Percentiles rank a stretch among this genome's conserved stretches.
These are phyloP conservation scores for Phytophthora palmivora DNA, from an alignment of 352 stramenopile genomes.

Conservation along the genomic window DNA sequence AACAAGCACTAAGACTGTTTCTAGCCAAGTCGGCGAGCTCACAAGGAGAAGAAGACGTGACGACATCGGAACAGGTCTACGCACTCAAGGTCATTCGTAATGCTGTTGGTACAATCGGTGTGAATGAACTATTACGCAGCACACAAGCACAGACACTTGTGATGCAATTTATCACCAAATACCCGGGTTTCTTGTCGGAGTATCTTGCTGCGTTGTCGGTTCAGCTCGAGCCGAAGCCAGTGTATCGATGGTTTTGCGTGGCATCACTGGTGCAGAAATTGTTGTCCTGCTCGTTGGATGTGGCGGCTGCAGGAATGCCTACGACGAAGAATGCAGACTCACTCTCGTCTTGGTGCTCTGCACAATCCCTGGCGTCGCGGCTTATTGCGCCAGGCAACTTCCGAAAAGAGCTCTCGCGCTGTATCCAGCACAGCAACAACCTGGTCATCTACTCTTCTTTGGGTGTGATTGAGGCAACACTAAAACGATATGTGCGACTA, in stretches of 20 bases:
- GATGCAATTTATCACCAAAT: constrained; percentile 60
- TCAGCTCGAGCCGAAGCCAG: constrained; percentile 76
- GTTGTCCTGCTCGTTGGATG: constrained; percentile 59
- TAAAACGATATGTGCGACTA: constrained; percentile 65
- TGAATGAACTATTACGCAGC: constrained; percentile 70
- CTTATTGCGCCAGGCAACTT: constrained; percentile 75
- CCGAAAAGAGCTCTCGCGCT: constrained; percentile 82
- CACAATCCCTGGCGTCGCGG: constrained; percentile 57
- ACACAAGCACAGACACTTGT: constrained; percentile 62
- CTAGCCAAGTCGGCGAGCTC: constrained; percentile 42
- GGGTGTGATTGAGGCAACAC: constrained; percentile 64
- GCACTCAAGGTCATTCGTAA: constrained; percentile 73
- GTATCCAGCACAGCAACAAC: constrained; percentile 78
- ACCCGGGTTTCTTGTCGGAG: constrained; percentile 65
- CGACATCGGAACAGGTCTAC: constrained; percentile 52
- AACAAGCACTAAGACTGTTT: constrained; percentile 55
- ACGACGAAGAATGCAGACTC: constrained; percentile 15
- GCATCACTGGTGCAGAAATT: constrained; percentile 76
- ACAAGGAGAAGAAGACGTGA: constrained; percentile 27
- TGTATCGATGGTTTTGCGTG: constrained; percentile 84
- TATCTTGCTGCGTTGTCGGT: constrained; percentile 65
- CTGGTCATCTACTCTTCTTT: constrained; percentile 82
- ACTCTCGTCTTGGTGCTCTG: constrained; percentile 50
- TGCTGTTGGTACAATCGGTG: constrained; percentile 63
- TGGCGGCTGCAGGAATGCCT: constrained; percentile 34